These are phyloP conservation scores for Mychonastes homosphaera DNA, from an alignment of 139 green algal genomes.

Conservation along the genomic window DNA sequence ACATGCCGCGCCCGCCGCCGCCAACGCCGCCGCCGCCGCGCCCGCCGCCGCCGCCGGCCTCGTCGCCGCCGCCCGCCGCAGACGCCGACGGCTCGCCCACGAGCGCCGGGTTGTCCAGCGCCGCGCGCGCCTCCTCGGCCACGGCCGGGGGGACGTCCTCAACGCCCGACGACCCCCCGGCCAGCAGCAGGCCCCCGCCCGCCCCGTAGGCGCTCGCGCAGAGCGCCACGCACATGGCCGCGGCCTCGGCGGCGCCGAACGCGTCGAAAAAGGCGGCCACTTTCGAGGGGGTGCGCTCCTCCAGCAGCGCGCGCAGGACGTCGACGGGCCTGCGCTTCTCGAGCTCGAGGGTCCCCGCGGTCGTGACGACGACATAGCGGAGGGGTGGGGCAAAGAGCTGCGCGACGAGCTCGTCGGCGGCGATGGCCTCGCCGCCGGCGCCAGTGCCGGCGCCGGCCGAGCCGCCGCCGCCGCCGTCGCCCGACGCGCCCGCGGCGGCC, in stretches of 20 bases:
- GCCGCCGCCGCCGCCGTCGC: too few relatives aligned
- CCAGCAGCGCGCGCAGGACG: slow-evolving; percentile 42
- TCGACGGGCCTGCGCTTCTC: slow-evolving; percentile 56
- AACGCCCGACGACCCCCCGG: background rate
- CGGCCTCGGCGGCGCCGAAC: slow-evolving; percentile 67
- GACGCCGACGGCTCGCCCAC: slow-evolving; percentile 54
- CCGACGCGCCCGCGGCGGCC: slow-evolving; percentile 7
- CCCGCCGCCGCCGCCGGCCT: background rate
- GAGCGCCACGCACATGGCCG: slow-evolving; percentile 80
- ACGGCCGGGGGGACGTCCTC: slow-evolving; percentile 14
- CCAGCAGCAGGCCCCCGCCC: background rate
- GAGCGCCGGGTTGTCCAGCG: slow-evolving; percentile 63
- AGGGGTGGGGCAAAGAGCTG: slow-evolving; percentile 53
- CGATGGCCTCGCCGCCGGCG: too few relatives aligned
- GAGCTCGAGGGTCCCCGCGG: slow-evolving; percentile 62
- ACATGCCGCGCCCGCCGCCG: background rate
- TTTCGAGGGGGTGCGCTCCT: slow-evolving; percentile 39
- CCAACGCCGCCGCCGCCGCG: slow-evolving; percentile 1
- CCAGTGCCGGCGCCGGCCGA: too few relatives aligned
- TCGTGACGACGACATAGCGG: slow-evolving; percentile 70
- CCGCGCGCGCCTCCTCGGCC: slow-evolving; percentile 33
- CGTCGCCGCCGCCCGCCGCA: slow-evolving; percentile 24
- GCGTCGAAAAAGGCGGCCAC: slow-evolving; percentile 69
- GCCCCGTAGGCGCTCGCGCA: background rate
- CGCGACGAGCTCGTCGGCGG: slow-evolving; percentile 44